Base-by-base conservation (phyloP, 108 stramenopile species). In the Skeletonema costatum region DNA sequence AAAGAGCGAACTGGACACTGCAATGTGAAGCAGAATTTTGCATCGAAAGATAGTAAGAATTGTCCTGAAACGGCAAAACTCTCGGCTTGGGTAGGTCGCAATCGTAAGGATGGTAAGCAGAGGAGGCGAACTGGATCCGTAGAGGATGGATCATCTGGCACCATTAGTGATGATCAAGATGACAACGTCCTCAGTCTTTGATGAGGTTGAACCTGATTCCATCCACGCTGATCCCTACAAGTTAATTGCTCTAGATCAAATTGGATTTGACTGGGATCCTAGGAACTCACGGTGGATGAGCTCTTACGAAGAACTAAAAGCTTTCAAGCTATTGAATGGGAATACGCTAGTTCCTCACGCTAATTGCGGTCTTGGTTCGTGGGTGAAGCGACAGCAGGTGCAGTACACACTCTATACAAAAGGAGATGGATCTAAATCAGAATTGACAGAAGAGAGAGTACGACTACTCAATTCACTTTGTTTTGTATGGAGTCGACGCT, bases 181-280 rank as follows among this genome's bases (percentile, higher is more conserved):
- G 67, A 76, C 30, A 68, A 63, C 19, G 17, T 48, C 1, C 1
- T 68, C 68, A 35, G 68, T 76, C 38, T 76, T 76, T 44, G 72
- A 80, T 29, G 72, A 73, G 16, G 31, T 73, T 4, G 78, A 80
- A 61, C 62, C 72, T 4, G 78, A 80, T n/a, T 63, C 66, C 29
- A 80, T 80, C n/a, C 78, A 72, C 21, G 78, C 78, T 21, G 74
- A 81, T 38, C 80, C 80, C 9, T 81, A 81, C 69, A 81, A 81
- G 48, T 51, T 51, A 35, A 74, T 75, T 44, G 80, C 80, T 4
- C 77, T 83, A 19, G 82, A 83, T 78, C 21, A 33, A 30, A 63
- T 78, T 41, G 77, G 73, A 3, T 83, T 83, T 44, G 82, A 83
- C 66, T 83, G 77, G 77, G 77, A 83, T 63, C 82, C 82, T 32